Conservation (phyloP, 2,329 filamentous ascomycete genomes). For the Chrysoporthe cubensis region DNA sequence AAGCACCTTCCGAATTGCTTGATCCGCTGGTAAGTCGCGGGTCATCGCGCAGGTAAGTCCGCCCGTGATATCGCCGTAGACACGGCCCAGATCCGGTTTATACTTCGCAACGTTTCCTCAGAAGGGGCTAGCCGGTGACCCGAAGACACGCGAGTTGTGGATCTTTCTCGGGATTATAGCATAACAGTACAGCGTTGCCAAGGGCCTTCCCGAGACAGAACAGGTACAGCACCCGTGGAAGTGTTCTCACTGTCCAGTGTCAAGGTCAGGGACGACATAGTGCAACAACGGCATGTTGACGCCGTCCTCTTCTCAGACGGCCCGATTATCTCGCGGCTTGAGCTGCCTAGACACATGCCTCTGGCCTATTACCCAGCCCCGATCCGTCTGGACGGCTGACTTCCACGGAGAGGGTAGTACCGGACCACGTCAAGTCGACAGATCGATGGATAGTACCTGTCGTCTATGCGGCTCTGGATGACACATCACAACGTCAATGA, state of each 20-base stretch:
- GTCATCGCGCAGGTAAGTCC: not conserved
- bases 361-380: not conserved
- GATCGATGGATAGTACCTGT: not conserved
- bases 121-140: not conserved
- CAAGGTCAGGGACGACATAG: not conserved
- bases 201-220: not conserved
- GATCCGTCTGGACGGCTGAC: not conserved
- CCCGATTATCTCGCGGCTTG: not conserved
- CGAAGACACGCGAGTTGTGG: not conserved
- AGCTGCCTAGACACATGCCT: not conserved
- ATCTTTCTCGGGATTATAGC: not conserved
- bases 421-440: not conserved
- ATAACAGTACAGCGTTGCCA: not conserved
- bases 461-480: not conserved
- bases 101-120: not conserved
- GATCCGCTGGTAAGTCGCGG: not conserved
- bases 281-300: not conserved
- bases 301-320: not conserved
- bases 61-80: not conserved
- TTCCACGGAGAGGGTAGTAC: not conserved
- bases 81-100: not conserved
- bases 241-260: not conserved
- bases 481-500: not conserved
- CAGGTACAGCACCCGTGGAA: not conserved
- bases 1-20: not conserved